Conservation (phyloP, 345 rosid species). For the Syzygium grande region DNA sequence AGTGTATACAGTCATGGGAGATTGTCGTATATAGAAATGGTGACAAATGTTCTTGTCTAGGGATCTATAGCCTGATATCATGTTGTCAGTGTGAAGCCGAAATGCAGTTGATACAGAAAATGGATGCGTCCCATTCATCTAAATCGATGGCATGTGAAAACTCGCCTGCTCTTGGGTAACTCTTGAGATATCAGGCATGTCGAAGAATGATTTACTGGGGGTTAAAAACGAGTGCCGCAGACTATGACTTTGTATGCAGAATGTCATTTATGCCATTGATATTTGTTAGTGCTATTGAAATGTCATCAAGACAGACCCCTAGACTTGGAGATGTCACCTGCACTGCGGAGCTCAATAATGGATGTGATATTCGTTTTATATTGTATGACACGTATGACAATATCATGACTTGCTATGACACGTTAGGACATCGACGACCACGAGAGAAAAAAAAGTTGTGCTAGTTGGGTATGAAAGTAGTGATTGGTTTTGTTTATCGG, state of each 20-base stretch:
- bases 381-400: not conserved
- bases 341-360: not conserved
- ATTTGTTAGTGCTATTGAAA: not conserved
- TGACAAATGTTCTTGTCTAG: not conserved
- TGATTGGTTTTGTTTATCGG: not conserved
- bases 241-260: not conserved
- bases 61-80: not conserved
- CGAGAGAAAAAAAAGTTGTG: not conserved
- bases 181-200: not conserved
- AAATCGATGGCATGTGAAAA: not conserved
- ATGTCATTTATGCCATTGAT: not conserved
- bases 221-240: not conserved
- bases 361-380: not conserved
- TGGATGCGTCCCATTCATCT: not conserved
- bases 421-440: not conserved
- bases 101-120: not conserved
- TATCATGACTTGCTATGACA: not conserved
- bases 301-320: not conserved
- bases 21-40: not conserved
- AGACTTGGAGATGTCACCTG: not conserved
- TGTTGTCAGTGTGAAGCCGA: not conserved
- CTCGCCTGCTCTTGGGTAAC: not conserved
- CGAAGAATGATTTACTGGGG: not conserved
- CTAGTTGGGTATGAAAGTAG: not conserved
- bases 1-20: not conserved